Percentiles rank a stretch among this genome's conserved stretches.
Conservation (phyloP, 306 rosid species). For the Casuarina cunninghamiana region DNA sequence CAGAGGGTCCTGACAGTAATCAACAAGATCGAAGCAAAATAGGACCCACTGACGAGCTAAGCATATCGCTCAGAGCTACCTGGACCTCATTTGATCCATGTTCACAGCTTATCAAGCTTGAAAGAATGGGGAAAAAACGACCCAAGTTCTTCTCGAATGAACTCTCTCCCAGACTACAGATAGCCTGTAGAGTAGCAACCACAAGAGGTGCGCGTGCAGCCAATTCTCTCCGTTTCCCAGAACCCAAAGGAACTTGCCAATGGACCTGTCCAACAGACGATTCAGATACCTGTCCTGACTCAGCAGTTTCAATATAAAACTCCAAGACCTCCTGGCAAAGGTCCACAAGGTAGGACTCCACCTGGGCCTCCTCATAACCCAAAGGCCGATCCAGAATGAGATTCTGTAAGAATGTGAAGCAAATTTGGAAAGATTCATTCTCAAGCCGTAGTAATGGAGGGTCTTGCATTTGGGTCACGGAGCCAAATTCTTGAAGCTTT, state of each 20-base stretch:
- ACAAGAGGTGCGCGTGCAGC: constrained; percentile 90
- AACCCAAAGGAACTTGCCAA: constrained; percentile 83
- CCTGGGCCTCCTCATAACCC: constrained; percentile 58
- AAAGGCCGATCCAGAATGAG: constrained; percentile 72
- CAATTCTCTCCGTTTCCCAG: constrained; percentile 84
- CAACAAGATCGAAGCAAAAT: constrained; percentile 75
- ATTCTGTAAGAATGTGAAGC: constrained; percentile 88
- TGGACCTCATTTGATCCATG: constrained; percentile 95
- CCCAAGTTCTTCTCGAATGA: constrained; percentile 75
- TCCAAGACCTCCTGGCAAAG: constrained; percentile 80
- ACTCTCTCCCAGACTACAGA: constrained; percentile 67
- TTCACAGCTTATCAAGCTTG: constrained; percentile 84
- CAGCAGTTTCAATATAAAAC: constrained; percentile 69
- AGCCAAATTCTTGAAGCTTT: constrained; percentile 84
- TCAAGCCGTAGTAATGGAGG: constrained; percentile 96
- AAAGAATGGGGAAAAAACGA: constrained; percentile 76
- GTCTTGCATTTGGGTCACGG: constrained; percentile 97
- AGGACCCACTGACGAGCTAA: constrained; percentile 82
- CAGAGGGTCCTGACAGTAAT: constrained; percentile 45
- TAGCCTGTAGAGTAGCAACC: constrained; percentile 88
- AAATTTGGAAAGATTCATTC: constrained; percentile 84
- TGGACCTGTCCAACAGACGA: constrained; percentile 53
- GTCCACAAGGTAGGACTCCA: constrained; percentile 63
- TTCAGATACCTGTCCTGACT: constrained; percentile 47
- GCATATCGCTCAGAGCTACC: constrained; percentile 86